Evolutionary conservation across 169 alveolate species (phyloP).

Genomic region (Plasmodium sp.): DNA sequence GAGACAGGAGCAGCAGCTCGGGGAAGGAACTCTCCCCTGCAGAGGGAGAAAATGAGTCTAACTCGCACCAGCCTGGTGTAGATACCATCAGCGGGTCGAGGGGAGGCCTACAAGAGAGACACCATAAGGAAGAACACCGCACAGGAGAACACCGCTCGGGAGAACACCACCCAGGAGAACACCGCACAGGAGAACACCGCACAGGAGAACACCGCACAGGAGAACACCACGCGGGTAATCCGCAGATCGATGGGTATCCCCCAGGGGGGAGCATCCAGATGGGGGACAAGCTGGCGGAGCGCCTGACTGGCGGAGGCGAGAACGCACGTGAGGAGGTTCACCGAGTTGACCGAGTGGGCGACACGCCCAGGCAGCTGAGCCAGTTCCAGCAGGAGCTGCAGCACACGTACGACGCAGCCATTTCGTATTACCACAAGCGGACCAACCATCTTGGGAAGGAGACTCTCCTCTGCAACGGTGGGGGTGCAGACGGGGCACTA

Average conservation of each 20-base stretch:
- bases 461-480: background rate
- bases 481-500: background rate
- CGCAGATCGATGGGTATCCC: background rate
- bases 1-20: background rate
- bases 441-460: background rate
- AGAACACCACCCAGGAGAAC: background rate
- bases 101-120: background rate
- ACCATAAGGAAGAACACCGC: background rate
- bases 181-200: background rate
- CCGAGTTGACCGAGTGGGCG: background rate
- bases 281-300: background rate
- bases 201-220: background rate
- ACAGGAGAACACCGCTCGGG: background rate
- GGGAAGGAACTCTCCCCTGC: background rate
- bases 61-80: background rate
- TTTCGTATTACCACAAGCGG: conserved; percentile 18
- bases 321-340: background rate
- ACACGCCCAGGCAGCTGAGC: conserved; percentile 6
- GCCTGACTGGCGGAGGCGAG: background rate
- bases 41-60: background rate
- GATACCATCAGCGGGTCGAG: background rate
- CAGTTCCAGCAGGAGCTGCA: conserved; percentile 19
- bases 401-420: conserved; percentile 25
- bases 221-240: background rate
- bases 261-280: background rate